Conservation (phyloP, 2,329 filamentous ascomycete species). For the Aspergillus sp. region DNA sequence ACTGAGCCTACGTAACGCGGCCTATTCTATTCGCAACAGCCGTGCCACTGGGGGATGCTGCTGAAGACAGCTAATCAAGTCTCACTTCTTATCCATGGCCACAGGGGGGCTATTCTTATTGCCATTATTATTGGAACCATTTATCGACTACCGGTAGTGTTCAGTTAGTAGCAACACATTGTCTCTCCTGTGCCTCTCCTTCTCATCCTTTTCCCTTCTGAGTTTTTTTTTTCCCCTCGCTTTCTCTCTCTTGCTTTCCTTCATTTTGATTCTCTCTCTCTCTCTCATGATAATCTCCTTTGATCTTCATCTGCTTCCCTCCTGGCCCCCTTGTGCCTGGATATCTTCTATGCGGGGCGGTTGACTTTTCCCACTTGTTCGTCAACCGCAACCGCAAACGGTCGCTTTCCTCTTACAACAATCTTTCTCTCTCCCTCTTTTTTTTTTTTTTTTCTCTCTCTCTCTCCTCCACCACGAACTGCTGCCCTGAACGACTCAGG, state of each 20-base stretch:
- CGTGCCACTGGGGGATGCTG: too few relatives aligned
- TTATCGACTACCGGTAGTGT: neutral
- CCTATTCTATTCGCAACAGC: too few relatives aligned
- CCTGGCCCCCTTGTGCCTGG: constrained; percentile 6
- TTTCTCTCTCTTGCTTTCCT: constrained; percentile 5
- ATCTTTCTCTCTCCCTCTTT: neutral
- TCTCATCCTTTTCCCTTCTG: too few relatives aligned
- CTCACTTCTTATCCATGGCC: too few relatives aligned
- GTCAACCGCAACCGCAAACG: constrained; percentile 29
- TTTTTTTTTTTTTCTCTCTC: constrained; percentile 1
- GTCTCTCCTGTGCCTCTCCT: constrained; percentile 4
- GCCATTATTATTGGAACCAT: too few relatives aligned
- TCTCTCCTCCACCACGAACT: neutral
- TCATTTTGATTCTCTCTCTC: neutral
- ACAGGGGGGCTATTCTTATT: too few relatives aligned
- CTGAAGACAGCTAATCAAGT: too few relatives aligned
- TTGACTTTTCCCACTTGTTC: constrained; percentile 10
- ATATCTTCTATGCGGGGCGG: constrained; percentile 10
- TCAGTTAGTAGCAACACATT: neutral
- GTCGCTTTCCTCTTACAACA: constrained; percentile 16
- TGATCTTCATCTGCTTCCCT: constrained; percentile 4
- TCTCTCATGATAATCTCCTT: neutral
- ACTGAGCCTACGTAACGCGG: too few relatives aligned
- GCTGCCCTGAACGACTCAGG: too few relatives aligned
- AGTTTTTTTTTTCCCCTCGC: neutral